phyloP scores from a whole-genome alignment of 2,329 filamentous ascomycete genomes.

The Diplodia mutila region DNA sequence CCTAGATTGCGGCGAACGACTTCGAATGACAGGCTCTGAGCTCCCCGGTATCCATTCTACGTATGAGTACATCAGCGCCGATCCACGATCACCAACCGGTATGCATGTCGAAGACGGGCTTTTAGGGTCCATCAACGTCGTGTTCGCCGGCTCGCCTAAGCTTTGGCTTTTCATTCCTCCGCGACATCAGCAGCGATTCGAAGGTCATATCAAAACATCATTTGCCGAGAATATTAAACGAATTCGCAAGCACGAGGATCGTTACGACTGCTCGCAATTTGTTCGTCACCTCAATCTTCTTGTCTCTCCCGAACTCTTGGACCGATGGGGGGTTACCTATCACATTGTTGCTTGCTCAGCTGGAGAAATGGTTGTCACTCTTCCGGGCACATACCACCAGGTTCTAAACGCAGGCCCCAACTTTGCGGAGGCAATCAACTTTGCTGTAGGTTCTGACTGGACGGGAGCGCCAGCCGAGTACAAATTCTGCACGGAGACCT shows the following conservation, averaged over 20 bases:
- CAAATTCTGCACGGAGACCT: constrained; percentile 11
- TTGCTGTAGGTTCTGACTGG: constrained; percentile 22
- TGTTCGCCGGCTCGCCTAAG: constrained; percentile 27
- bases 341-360: no score
- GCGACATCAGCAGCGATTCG: constrained; percentile 23
- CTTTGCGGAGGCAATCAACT: constrained; percentile 27
- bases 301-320: constrained; percentile 20
- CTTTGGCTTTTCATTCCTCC: constrained; percentile 27
- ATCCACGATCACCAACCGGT: constrained; percentile 7
- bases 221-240: no score
- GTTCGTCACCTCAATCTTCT: constrained; percentile 27
- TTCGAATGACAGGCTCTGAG: constrained; percentile 3
- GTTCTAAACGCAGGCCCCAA: constrained; percentile 27
- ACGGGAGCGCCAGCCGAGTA: constrained; percentile 23
- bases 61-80: constrained; percentile 27
- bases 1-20: not conserved
- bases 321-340: constrained; percentile 25
- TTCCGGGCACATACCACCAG: no score
- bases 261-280: constrained; percentile 26
- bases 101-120: constrained; percentile 27
- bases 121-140: constrained; percentile 26
- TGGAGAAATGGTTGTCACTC: no score
- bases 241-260: no score
- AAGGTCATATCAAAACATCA: constrained; percentile 19
- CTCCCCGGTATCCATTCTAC: constrained; percentile 25